phyloP scores from a whole-genome alignment of 2,329 filamentous ascomycete species.

The Trichophyton schoenleinii region DNA sequence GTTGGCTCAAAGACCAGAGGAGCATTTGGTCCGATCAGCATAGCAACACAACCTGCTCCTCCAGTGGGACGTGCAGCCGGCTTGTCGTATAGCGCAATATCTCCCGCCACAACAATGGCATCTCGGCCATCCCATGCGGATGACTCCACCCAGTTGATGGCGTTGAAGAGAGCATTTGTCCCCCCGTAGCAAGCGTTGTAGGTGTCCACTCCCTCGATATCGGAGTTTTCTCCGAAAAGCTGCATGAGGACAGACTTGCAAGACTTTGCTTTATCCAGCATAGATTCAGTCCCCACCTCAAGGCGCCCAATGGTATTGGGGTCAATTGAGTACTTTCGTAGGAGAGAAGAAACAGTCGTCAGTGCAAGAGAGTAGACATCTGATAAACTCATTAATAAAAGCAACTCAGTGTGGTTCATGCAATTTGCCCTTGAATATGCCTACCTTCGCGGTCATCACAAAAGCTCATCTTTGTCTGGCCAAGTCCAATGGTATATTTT shows the following conservation, averaged over 20 bases:
- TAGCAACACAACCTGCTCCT: constrained; percentile 60
- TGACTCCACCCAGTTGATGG: constrained; percentile 69
- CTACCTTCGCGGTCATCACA: constrained; percentile 78
- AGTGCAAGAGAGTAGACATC: constrained; percentile 81
- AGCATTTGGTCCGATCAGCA: constrained; percentile 62
- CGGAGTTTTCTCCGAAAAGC: constrained; percentile 63
- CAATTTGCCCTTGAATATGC: constrained; percentile 12
- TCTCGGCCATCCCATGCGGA: constrained; percentile 74
- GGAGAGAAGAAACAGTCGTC: constrained; percentile 62
- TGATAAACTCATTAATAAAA: constrained; percentile 25
- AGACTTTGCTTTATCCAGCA: constrained; percentile 73
- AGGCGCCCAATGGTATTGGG: constrained; percentile 59
- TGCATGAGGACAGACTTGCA: constrained; percentile 75
- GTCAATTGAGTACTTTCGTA: constrained; percentile 75
- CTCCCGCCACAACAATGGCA: constrained; percentile 61
- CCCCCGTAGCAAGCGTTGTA: constrained; percentile 73
- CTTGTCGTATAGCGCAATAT: constrained; percentile 71
- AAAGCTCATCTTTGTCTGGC: constrained; percentile 85
- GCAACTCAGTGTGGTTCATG: neutral
- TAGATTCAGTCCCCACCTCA: constrained; percentile 68
- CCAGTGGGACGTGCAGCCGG: constrained; percentile 64
- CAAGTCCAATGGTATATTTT: constrained; percentile 84
- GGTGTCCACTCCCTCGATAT: constrained; percentile 65
- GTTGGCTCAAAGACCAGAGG: constrained; percentile 61
- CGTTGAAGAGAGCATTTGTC: constrained; percentile 67